Percentiles rank a stretch among this genome's conserved stretches.
Evolutionary conservation across 768 basidiomycete genomes (phyloP).

Genomic region (Paxillus involutus): DNA sequence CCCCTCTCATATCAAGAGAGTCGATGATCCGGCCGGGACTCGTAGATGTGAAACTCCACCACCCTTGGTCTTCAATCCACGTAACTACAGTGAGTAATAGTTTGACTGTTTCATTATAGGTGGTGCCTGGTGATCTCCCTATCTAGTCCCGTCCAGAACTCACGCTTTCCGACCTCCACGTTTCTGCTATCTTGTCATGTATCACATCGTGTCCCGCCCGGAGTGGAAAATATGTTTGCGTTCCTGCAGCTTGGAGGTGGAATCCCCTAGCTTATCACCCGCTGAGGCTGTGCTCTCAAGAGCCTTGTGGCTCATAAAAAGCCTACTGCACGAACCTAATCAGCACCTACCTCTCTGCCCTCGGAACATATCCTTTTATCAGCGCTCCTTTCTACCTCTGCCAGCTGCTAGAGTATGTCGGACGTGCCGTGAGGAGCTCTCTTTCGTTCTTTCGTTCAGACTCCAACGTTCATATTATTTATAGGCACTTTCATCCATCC

Average conservation of each 20-base stretch:
- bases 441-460: neutral
- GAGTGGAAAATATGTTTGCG: no score
- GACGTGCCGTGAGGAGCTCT: slow-evolving; percentile 3
- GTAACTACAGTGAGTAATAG: no score
- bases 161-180: neutral
- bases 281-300: slow-evolving; percentile 14
- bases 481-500: neutral
- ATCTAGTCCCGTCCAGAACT: no score
- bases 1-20: no score
- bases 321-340: slow-evolving; percentile 6
- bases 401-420: slow-evolving; percentile 8
- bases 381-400: neutral
- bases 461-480: neutral
- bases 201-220: no score
- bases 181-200: neutral
- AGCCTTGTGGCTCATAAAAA: neutral
- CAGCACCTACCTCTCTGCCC: neutral
- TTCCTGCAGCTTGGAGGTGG: no score
- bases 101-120: no score
- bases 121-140: no score
- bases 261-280: no score
- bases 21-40: no score
- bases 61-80: no score
- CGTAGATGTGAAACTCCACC: no score
- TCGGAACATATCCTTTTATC: neutral